Percentiles rank a stretch among this genome's conserved stretches.
phyloP scores from a whole-genome alignment of 177 flowering plant genomes.

The Vitis hybrid region DNA sequence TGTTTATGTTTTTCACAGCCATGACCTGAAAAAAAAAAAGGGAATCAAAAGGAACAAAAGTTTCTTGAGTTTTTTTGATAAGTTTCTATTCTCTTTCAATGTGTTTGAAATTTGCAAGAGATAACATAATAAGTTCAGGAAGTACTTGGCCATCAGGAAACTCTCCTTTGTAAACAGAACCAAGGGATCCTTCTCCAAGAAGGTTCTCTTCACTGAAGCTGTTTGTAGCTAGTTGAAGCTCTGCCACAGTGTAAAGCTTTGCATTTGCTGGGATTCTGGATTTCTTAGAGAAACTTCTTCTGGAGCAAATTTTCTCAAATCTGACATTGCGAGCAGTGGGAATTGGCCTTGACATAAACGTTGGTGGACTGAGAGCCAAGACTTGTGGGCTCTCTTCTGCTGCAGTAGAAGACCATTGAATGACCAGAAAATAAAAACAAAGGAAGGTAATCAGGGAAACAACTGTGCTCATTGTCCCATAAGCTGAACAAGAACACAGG shows the following conservation, averaged over 20 bases:
- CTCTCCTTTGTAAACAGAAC: constrained; percentile 75
- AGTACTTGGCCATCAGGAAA: constrained; percentile 72
- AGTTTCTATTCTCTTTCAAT: neutral
- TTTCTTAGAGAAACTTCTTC: constrained; percentile 50
- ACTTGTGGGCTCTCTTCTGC: constrained; percentile 36
- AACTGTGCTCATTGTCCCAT: neutral
- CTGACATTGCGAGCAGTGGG: constrained; percentile 32
- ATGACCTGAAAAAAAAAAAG: constrained; percentile 36
- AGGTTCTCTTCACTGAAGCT: constrained; percentile 60
- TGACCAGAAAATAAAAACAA: constrained; percentile 3
- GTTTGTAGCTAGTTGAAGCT: constrained; percentile 71
- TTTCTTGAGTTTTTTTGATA: neutral
- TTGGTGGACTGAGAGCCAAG: constrained; percentile 27
- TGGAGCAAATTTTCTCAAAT: constrained; percentile 28
- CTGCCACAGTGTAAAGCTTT: constrained; percentile 52
- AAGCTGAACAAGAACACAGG: neutral
- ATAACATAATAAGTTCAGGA: neutral
- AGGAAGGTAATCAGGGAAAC: neutral
- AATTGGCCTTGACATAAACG: constrained; percentile 23
- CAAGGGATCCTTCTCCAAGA: constrained; percentile 84
- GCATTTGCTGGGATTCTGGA: constrained; percentile 35
- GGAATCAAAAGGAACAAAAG: neutral
- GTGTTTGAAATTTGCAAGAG: neutral
- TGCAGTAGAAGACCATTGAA: constrained; percentile 30
- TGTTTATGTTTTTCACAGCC: constrained; percentile 66